phyloP scores from a whole-genome alignment of 73 alveolate genomes.

The Blepharisma japonicum region DNA sequence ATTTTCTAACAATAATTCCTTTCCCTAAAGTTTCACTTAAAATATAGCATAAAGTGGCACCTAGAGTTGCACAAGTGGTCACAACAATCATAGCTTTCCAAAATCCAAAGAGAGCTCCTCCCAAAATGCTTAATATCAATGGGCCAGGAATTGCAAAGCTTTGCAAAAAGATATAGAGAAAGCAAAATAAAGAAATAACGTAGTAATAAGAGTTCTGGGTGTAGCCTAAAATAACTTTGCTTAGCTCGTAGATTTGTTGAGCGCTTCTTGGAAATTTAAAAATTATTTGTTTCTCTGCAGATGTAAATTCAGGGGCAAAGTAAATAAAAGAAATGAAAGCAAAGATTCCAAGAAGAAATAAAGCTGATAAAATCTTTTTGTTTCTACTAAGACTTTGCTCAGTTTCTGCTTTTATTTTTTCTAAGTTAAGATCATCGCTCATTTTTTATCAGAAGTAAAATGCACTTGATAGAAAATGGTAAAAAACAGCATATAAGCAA shows the following conservation, averaged over 20 bases:
- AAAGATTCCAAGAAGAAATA: constrained; percentile 7
- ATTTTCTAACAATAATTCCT: constrained; percentile 56
- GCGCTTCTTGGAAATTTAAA: constrained; percentile 64
- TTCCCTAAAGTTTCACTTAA: constrained; percentile 66
- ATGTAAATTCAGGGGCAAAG: constrained; percentile 20
- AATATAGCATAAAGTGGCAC: constrained; percentile 73
- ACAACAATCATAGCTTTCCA: constrained; percentile 64
- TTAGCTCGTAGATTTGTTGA: constrained; percentile 53
- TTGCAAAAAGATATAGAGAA: constrained; percentile 65
- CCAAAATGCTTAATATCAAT: constrained; percentile 65
- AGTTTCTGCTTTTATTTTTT: too few relatives aligned
- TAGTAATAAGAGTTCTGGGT: constrained; percentile 50
- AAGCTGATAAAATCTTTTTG: constrained; percentile 1
- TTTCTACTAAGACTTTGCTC: background rate
- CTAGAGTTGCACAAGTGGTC: constrained; percentile 78
- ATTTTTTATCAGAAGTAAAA: background rate
- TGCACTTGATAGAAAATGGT: background rate
- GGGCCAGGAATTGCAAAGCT: constrained; percentile 94
- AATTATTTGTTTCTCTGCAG: constrained; percentile 48
- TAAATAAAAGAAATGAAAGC: background rate
- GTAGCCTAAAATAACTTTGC: constrained; percentile 48
- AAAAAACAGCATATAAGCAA: background rate
- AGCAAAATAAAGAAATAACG: constrained; percentile 67
- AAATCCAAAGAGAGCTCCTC: constrained; percentile 82
- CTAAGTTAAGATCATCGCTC: too few relatives aligned